A percentile compares a stretch with the other conserved stretches of the same genome.
Evolutionary conservation across 768 basidiomycete genomes (phyloP).

Genomic region (Auricularia auricula-judae): DNA sequence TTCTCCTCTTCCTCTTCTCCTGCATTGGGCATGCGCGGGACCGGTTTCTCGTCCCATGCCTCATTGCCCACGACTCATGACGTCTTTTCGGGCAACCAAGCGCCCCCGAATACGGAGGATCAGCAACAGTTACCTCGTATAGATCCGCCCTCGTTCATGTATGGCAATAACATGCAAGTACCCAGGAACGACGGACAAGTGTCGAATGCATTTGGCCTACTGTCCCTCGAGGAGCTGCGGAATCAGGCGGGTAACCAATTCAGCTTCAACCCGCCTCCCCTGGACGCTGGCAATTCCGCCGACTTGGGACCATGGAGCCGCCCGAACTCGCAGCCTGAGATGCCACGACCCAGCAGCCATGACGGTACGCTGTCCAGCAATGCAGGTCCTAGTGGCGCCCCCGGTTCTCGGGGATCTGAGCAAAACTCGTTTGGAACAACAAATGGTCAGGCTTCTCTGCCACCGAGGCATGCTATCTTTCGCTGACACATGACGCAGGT

Average conservation of each 20-base stretch:
- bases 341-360: neutral
- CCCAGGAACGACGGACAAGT: slow-evolving; percentile 29
- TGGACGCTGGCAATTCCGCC: neutral
- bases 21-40: slow-evolving; percentile 2
- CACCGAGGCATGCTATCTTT: neutral
- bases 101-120: neutral
- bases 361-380: neutral
- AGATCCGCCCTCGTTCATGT: neutral
- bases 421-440: neutral
- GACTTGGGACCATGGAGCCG: neutral
- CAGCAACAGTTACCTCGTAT: neutral
- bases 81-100: neutral
- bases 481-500: neutral
- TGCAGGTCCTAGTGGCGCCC: neutral
- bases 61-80: neutral
- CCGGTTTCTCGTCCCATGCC: slow-evolving; percentile 3
- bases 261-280: neutral
- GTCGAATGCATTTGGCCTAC: slow-evolving; percentile 57
- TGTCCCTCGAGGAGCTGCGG: slow-evolving; percentile 58
- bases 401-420: neutral
- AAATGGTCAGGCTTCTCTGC: neutral
- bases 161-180: slow-evolving; percentile 1
- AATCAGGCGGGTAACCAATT: neutral
- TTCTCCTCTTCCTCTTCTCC: neutral
- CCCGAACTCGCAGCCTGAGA: neutral